Conservation (phyloP, 352 stramenopile genomes). For the Globisporangium orthogonon region DNA sequence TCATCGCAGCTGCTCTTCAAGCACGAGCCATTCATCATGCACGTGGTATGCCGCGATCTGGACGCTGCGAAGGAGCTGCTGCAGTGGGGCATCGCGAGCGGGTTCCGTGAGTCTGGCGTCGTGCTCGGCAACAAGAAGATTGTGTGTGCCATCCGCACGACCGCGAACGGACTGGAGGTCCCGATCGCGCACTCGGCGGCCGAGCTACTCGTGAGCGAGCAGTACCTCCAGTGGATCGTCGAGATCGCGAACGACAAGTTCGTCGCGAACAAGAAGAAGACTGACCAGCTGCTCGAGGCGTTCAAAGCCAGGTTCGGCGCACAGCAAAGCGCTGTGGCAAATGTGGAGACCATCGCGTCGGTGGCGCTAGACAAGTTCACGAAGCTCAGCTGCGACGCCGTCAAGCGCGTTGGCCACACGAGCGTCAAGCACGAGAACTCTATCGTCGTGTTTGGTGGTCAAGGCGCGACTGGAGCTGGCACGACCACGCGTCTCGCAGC, state of each 20-base stretch:
- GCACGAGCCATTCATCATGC: slow-evolving; percentile 91
- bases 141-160: slow-evolving; percentile 89
- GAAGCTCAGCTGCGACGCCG: slow-evolving; percentile 11
- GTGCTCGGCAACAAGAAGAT: slow-evolving; percentile 84
- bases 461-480: slow-evolving; percentile 44
- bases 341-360: slow-evolving; percentile 1
- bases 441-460: slow-evolving; percentile 67
- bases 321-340: not conserved
- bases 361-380: slow-evolving; percentile 12
- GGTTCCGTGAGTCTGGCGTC: slow-evolving; percentile 88
- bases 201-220: slow-evolving; percentile 54
- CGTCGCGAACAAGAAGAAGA: slow-evolving; percentile 63
- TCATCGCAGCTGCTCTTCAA: slow-evolving; percentile 73
- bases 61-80: slow-evolving; percentile 73
- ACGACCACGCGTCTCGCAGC: slow-evolving; percentile 57
- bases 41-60: slow-evolving; percentile 82
- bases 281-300: slow-evolving; percentile 54
- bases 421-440: slow-evolving; percentile 33
- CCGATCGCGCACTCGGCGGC: slow-evolving; percentile 50
- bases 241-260: slow-evolving; percentile 86
- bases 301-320: slow-evolving; percentile 38
- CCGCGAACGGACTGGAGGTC: slow-evolving; percentile 83
- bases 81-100: slow-evolving; percentile 73
- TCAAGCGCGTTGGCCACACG: slow-evolving; percentile 63
- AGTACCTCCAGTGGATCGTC: slow-evolving; percentile 71